Evolutionary conservation across 495 filamentous ascomycete genomes (phyloP).

Genomic region (Aspergillus sclerotioniger): DNA sequence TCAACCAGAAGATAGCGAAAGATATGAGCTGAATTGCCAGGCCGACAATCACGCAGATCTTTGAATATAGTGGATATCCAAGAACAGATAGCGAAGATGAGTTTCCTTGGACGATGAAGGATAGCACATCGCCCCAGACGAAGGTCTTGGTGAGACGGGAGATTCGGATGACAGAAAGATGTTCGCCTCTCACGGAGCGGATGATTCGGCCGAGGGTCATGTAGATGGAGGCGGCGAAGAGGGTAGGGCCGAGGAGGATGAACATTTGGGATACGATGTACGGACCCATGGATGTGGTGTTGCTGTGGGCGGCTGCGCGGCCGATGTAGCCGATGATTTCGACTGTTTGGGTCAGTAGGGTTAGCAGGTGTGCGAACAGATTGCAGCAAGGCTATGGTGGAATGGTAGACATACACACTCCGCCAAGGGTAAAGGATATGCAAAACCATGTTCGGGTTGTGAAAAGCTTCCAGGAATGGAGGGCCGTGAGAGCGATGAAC

Average conservation of each 20-base stretch:
- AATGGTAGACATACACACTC: constrained; percentile 45
- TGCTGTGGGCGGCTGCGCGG: background rate
- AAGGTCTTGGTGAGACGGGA: constrained; percentile 29
- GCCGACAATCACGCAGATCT: background rate
- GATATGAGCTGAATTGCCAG: background rate
- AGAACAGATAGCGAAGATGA: background rate
- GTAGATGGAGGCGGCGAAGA: constrained; percentile 50
- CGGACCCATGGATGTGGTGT: background rate
- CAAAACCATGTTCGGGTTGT: constrained; percentile 58
- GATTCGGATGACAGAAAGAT: constrained; percentile 15
- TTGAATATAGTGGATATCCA: background rate
- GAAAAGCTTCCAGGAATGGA: background rate
- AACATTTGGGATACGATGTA: constrained; percentile 25
- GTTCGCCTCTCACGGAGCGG: constrained; percentile 34
- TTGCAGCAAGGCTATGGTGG: too few relatives aligned
- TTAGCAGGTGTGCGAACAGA: too few relatives aligned
- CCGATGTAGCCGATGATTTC: background rate
- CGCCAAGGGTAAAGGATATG: constrained; percentile 56
- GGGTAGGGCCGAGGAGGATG: constrained; percentile 25
- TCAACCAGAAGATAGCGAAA: background rate
- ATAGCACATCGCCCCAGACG: constrained; percentile 29
- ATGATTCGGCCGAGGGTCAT: constrained; percentile 49
- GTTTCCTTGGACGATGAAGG: constrained; percentile 21
- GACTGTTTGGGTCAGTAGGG: background rate
- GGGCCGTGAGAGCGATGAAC: background rate